These are phyloP conservation scores for Huntiella moniliformis DNA, from an alignment of 2,329 filamentous ascomycete genomes.

Conservation along the genomic window DNA sequence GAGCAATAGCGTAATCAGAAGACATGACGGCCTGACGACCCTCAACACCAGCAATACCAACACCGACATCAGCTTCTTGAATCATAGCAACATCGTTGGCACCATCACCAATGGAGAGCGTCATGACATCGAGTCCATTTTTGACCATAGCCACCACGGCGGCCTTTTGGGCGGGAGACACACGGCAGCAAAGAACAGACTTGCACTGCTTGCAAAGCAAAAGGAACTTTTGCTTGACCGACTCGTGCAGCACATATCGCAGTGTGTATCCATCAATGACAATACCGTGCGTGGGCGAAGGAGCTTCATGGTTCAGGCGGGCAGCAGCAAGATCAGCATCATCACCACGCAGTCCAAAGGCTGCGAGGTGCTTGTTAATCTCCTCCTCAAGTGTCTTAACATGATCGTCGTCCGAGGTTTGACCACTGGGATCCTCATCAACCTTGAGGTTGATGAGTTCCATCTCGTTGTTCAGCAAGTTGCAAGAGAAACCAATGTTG, in stretches of 20 bases:
- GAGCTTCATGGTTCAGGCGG: slow-evolving; percentile 67
- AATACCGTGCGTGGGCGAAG: slow-evolving; percentile 72
- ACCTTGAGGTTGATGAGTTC: slow-evolving; percentile 82
- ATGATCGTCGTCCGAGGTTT: slow-evolving; percentile 28
- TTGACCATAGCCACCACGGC: slow-evolving; percentile 95
- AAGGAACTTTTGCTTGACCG: slow-evolving; percentile 77
- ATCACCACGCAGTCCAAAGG: slow-evolving; percentile 64
- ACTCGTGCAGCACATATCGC: slow-evolving; percentile 67
- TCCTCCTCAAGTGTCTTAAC: slow-evolving; percentile 45
- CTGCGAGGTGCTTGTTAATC: slow-evolving; percentile 52
- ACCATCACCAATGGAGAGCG: slow-evolving; percentile 66
- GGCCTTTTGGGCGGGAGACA: slow-evolving; percentile 91
- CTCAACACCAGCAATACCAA: slow-evolving; percentile 86
- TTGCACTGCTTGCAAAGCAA: slow-evolving; percentile 93
- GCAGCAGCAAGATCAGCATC: slow-evolving; percentile 70
- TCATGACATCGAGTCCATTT: slow-evolving; percentile 87
- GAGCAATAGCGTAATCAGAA: slow-evolving; percentile 85
- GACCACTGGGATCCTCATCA: slow-evolving; percentile 46
- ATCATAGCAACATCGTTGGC: slow-evolving; percentile 98
- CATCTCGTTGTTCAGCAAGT: slow-evolving; percentile 93
- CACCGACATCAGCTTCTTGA: slow-evolving; percentile 89
- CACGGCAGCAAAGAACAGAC: slow-evolving; percentile 89
- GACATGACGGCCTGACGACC: slow-evolving; percentile 90
- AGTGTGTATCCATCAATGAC: slow-evolving; percentile 91
- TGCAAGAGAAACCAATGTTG: slow-evolving; percentile 99